These are phyloP conservation scores for Ceratocystis eucalypticola DNA, from an alignment of 2,329 filamentous ascomycete species.

Conservation along the genomic window DNA sequence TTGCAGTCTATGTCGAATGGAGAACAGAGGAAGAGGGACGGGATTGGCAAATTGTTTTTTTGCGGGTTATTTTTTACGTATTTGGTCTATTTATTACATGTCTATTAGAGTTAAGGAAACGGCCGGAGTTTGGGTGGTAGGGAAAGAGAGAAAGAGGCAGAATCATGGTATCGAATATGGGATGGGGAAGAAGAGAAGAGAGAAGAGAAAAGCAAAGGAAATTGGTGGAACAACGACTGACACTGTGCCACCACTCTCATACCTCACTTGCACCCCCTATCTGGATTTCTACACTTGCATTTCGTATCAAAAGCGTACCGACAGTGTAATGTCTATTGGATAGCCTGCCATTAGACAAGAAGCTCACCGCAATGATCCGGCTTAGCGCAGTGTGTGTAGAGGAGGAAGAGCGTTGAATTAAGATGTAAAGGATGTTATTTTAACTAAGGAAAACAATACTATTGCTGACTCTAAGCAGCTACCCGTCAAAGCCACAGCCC, in stretches of 20 bases:
- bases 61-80: slow-evolving; percentile 18
- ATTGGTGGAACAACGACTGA: background rate
- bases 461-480: too few species aligned
- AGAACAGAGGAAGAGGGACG: background rate
- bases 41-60: background rate
- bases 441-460: too few species aligned
- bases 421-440: too few species aligned
- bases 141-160: background rate
- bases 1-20: background rate
- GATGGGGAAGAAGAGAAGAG: background rate
- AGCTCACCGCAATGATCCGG: too few species aligned
- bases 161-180: background rate
- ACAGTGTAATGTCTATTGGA: background rate
- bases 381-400: too few species aligned
- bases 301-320: background rate
- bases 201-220: background rate
- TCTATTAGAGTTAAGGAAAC: slow-evolving; percentile 11
- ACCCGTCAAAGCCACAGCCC: too few species aligned
- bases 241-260: background rate
- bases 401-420: background rate
- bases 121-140: slow-evolving; percentile 9
- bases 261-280: background rate
- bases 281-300: background rate
- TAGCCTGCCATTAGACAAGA: too few species aligned
- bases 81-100: slow-evolving; percentile 12